Evolutionary conservation across 2,329 filamentous ascomycete species (phyloP), one percentile per base, ranked within the genome.

Genomic region (Aureobasidium sp.): DNA sequence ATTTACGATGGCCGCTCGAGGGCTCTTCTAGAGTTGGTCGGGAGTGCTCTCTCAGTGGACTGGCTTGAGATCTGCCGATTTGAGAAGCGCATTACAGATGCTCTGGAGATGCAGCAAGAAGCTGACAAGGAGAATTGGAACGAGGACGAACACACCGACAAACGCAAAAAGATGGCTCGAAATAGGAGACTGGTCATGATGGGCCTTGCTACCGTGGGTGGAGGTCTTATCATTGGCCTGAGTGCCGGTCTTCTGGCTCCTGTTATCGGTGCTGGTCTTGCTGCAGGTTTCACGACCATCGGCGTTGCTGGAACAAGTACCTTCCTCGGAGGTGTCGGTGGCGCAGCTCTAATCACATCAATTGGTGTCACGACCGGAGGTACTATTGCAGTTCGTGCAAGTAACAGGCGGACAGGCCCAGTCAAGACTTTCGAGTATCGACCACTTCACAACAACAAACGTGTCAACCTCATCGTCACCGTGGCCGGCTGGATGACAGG

Each of bases 401-500:
- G 92, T n/a, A 82, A 90, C 69, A 84, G 92, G 68, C 84, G 94
- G 67, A 97, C 90, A 1, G 93, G 94, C 15, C 87, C 92, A 1
- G 95, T 99, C 62, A 91, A 87, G 75, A 99, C 94, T 0, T 99
- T 97, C 70, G 94, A 99, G 75, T 99, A 97, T 72, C 85, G 93
- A 48, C 94, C 94, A 7, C 78, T 99, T 49, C 92, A 97, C 78
- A 99, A 99, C 77, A 97, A 97, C 76, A 99, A 99, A 76, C 83
- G 92, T 62, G 90, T 97, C 42, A 97, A 99, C 69, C 82, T 99
- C 33, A 94, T 99, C 66, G 86, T 99, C 42, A 97, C 94, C 0
- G 85, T 99, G 33, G 91, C 93, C 0, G 94, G 94, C 3, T 99
- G 94, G 94, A 95, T 99, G 89, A 97, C 91, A 44, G 94, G 95